Base-by-base conservation (phyloP, 2,329 filamentous ascomycete species). In the Colletotrichum cuscutae region DNA sequence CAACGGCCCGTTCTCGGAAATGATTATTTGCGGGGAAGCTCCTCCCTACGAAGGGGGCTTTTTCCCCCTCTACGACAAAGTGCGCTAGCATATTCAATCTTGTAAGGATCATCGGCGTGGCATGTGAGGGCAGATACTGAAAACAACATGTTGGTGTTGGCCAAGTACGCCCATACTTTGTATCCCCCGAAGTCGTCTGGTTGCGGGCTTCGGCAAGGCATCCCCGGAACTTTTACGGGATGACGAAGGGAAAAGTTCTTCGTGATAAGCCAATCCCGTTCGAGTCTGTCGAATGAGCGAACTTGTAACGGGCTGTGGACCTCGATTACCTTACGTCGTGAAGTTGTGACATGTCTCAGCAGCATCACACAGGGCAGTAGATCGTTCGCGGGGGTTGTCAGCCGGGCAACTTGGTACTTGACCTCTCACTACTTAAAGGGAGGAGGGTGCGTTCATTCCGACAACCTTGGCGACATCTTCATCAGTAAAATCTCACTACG, bases 11-110 rank as follows among this genome's bases (percentile, higher is more conserved):
- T 22, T 24, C 53, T 28, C n/a, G 26, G 26, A 24, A 22, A 56
- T 28, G 22, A 56, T 28, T 11, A 57, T 32, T 24, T 65, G 28
- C n/a, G 46, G 28, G 15, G 49, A 37, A 28, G 24, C 9, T n/a
- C 9, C 28, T n/a, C 3, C 28, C 46, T 19, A 3, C 13, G 15
- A 37, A 46, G 30, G 22, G 3, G 19, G 3, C 19, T 19, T 7
- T 35, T 1, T 2, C 5, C 4, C 0, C 11, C 32, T 49, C 4
- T 22, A 22, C 19, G 15, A n/a, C 11, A 13, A 2, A 2, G 5
- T 9, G 24, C 24, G 4, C 15, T 28, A 11, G 9, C 2, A 1
- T 32, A 5, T 1, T 22, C 9, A 13, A n/a, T 12, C 4, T 26
- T 26, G 7, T 35, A 22, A 46, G 46, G 19, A 57, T 65, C 24